These are phyloP conservation scores for Gracilariopsis chorda DNA, from an alignment of 23 red algal genomes.

Conservation along the genomic window DNA sequence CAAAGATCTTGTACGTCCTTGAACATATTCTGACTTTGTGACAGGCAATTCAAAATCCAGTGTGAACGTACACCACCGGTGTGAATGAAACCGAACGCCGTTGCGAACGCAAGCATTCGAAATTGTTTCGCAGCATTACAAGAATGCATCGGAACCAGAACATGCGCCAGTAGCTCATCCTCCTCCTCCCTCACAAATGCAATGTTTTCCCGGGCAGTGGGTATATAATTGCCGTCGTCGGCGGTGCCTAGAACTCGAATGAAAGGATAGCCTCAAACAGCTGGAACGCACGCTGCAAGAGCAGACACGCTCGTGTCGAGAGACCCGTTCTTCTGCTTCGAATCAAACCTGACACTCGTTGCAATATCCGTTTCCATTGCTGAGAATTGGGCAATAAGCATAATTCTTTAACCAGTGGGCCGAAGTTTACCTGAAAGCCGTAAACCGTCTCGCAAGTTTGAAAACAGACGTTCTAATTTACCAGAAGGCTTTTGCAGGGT, in stretches of 20 bases:
- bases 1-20: too few species aligned
- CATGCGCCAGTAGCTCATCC: too few species aligned
- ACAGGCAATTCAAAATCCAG: too few species aligned
- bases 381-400: constrained; percentile 13
- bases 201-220: constrained; percentile 65
- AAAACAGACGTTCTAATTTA: background rate
- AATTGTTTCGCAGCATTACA: too few species aligned
- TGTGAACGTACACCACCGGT: too few species aligned
- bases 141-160: too few species aligned
- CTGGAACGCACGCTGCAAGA: constrained; percentile 26
- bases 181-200: too few species aligned
- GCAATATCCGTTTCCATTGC: background rate
- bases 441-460: background rate
- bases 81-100: too few species aligned
- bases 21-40: too few species aligned
- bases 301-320: background rate
- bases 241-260: constrained; percentile 5
- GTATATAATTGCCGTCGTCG: constrained; percentile 38
- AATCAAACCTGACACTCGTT: background rate
- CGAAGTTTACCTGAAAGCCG: background rate
- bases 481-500: constrained; percentile 1
- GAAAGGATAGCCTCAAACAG: constrained; percentile 15
- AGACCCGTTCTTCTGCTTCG: background rate
- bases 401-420: background rate
- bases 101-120: too few species aligned